Evolutionary conservation across 1,139 yeast species (phyloP).

Genomic region (Geotrichum europaeum): DNA sequence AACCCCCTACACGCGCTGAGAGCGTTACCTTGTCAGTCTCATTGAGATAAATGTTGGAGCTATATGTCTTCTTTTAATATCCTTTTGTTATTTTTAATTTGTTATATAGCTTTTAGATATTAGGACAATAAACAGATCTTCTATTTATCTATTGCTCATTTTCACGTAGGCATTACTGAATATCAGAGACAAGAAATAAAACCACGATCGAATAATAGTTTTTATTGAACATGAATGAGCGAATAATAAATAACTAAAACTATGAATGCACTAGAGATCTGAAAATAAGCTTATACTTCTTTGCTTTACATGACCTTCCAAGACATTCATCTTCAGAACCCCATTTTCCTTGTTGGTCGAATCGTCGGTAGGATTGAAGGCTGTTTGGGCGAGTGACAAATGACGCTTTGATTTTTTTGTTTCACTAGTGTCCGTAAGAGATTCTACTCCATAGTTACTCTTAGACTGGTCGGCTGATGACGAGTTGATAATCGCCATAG

Average conservation of each 20-base stretch:
- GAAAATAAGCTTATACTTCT: constrained; percentile 34
- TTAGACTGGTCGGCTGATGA: constrained; percentile 13
- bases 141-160: too few species aligned
- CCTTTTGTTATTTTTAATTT: too few species aligned
- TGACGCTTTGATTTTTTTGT: constrained; percentile 20
- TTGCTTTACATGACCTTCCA: constrained; percentile 16
- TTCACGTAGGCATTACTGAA: too few species aligned
- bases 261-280: constrained; percentile 6
- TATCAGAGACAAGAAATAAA: too few species aligned
- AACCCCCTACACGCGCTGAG: too few species aligned
- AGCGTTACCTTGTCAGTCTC: too few species aligned
- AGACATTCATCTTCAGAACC: constrained; percentile 20
- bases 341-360: constrained; percentile 24
- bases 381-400: constrained; percentile 27
- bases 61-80: too few species aligned
- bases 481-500: constrained; percentile 29
- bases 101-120: too few species aligned
- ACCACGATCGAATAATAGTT: not conserved
- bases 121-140: too few species aligned
- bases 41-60: too few species aligned
- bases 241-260: not conserved
- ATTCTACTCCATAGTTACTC: constrained; percentile 1
- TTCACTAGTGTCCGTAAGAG: constrained; percentile 10
- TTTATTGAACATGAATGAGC: not conserved
- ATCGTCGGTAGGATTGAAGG: constrained; percentile 23